Conservation (phyloP, 768 basidiomycete species). For the Kwoniella europaea region DNA sequence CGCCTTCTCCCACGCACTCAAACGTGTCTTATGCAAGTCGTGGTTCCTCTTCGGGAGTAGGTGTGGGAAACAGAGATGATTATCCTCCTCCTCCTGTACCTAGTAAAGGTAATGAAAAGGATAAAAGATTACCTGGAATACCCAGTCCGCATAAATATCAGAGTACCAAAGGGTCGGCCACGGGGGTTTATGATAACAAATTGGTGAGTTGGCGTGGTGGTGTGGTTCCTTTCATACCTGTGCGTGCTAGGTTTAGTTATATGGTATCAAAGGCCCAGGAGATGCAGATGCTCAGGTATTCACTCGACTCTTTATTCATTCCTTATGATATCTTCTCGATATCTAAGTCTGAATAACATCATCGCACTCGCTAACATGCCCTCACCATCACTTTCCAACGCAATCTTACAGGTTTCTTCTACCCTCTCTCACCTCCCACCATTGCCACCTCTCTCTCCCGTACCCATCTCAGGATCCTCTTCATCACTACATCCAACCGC, state of each 20-base stretch:
- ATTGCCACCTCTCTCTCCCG: conserved; percentile 47
- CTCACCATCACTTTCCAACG: neutral
- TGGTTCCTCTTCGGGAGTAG: conserved; percentile 9
- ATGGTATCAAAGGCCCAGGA: neutral
- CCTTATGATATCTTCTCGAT: neutral
- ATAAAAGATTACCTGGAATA: conserved; percentile 21
- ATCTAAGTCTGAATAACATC: neutral
- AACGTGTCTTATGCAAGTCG: conserved; percentile 21
- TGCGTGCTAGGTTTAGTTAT: neutral
- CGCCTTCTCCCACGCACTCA: conserved; percentile 29
- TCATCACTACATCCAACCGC: conserved; percentile 12
- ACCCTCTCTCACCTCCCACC: conserved; percentile 51
- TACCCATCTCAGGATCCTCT: conserved; percentile 20
- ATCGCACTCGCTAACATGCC: neutral
- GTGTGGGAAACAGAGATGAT: conserved; percentile 11
- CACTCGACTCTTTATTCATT: too few relatives aligned
- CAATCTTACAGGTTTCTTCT: conserved; percentile 41
- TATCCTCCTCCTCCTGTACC: conserved; percentile 28
- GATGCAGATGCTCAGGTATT: neutral
- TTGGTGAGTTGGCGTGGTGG: conserved; percentile 36
- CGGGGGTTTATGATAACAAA: conserved; percentile 54
- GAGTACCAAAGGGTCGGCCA: conserved; percentile 12
- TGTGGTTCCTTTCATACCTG: neutral
- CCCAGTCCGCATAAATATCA: conserved; percentile 25
- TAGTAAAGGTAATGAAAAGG: conserved; percentile 15